Conservation (phyloP, 192 early-diverging fungal species). For the Coemansia guatemalensis region DNA sequence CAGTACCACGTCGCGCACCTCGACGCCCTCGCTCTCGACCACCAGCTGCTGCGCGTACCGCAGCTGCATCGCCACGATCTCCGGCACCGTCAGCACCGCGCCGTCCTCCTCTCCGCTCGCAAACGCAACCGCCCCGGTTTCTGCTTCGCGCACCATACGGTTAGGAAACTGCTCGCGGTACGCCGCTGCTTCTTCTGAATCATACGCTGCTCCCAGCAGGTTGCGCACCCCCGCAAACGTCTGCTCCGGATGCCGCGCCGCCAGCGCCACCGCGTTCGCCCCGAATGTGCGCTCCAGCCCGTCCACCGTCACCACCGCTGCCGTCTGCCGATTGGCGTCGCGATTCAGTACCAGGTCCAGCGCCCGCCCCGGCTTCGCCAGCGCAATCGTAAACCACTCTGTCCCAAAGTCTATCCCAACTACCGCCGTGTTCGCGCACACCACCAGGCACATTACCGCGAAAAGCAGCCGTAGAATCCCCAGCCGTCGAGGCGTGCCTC, state of each 20-base stretch:
- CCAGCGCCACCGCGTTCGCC: conserved; percentile 67
- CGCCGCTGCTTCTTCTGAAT: conserved; percentile 65
- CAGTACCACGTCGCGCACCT: conserved; percentile 85
- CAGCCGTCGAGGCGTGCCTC: neutral
- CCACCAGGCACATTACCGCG: conserved; percentile 2
- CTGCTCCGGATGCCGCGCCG: conserved; percentile 60
- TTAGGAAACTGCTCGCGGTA: conserved; percentile 79
- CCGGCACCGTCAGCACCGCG: conserved; percentile 69
- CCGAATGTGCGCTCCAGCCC: conserved; percentile 86
- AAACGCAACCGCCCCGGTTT: conserved; percentile 70
- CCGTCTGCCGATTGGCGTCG: conserved; percentile 95
- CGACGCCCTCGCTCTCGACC: conserved; percentile 67
- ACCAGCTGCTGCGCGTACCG: conserved; percentile 85
- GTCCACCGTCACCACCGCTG: conserved; percentile 76
- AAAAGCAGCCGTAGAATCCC: neutral
- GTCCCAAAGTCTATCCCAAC: conserved; percentile 97
- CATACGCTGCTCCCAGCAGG: conserved; percentile 75
- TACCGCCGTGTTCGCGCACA: conserved; percentile 61
- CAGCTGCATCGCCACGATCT: conserved; percentile 94
- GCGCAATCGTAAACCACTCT: conserved; percentile 95
- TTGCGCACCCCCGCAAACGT: conserved; percentile 84
- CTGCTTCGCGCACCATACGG: conserved; percentile 69
- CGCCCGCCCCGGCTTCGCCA: conserved; percentile 87
- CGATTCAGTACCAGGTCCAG: conserved; percentile 95
- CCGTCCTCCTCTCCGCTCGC: conserved; percentile 57